phyloP scores from a whole-genome alignment of 495 filamentous ascomycete genomes.

The Symbiotaphrina buchneri region DNA sequence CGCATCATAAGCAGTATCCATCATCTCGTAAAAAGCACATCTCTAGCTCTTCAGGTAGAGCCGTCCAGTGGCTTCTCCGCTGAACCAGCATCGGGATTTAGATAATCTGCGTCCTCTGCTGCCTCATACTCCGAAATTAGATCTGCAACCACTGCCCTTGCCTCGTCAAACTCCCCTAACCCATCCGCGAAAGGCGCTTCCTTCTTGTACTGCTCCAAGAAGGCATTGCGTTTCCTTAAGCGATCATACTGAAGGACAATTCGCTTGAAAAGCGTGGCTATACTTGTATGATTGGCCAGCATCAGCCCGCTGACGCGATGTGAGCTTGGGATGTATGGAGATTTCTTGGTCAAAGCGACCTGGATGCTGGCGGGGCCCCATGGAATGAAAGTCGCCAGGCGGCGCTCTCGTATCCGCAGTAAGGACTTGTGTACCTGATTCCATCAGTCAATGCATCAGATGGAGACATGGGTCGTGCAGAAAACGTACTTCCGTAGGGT shows the following conservation, averaged over 20 bases:
- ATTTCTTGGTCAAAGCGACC: conserved; percentile 88
- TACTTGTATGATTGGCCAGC: conserved; percentile 94
- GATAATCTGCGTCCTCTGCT: conserved; percentile 71
- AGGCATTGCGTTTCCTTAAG: conserved; percentile 88
- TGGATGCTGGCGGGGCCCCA: conserved; percentile 99
- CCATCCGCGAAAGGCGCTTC: conserved; percentile 79
- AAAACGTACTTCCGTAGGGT: conserved; percentile 61
- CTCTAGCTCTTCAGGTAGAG: neutral
- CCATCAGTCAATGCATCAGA: neutral
- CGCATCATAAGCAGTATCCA: too few relatives aligned
- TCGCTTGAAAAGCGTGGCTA: conserved; percentile 88
- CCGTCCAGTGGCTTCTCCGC: neutral
- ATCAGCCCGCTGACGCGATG: conserved; percentile 92
- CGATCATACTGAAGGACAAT: conserved; percentile 78
- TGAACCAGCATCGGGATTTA: conserved; percentile 32
- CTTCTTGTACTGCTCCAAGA: conserved; percentile 87
- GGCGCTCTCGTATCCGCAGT: conserved; percentile 83
- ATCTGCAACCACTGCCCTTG: conserved; percentile 68
- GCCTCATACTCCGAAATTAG: conserved; percentile 89
- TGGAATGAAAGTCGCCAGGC: conserved; percentile 88
- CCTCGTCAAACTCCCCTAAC: conserved; percentile 88
- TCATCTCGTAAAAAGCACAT: neutral
- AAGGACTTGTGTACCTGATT: conserved; percentile 73
- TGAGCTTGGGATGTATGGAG: conserved; percentile 74
- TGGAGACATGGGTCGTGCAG: neutral